A percentile compares a stretch with the other conserved stretches of the same genome.
Evolutionary conservation across 345 rosid species (phyloP).

Genomic region (Lumnitzera littorea): DNA sequence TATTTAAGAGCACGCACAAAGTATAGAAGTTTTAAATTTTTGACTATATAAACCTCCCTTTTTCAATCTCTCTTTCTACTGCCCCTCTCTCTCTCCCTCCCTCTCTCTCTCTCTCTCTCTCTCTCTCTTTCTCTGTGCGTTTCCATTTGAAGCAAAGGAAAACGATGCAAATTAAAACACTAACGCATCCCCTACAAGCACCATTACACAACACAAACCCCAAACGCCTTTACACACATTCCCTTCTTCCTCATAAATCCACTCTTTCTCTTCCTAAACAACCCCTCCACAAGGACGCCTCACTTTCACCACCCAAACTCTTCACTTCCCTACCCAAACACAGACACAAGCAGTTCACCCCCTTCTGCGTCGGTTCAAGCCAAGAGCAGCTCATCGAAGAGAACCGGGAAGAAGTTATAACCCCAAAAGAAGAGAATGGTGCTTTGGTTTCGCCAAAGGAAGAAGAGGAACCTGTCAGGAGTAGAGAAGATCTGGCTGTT

Average conservation of each 20-base stretch:
- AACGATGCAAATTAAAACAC: slow-evolving; percentile 24
- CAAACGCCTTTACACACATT: background rate
- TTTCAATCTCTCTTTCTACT: background rate
- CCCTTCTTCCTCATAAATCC: background rate
- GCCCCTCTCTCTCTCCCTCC: slow-evolving; percentile 1
- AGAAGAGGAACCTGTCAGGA: slow-evolving; percentile 7
- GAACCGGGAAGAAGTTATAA: background rate
- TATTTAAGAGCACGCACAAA: too few species aligned
- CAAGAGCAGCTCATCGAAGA: slow-evolving; percentile 1
- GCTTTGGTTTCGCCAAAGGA: background rate
- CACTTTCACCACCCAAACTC: background rate
- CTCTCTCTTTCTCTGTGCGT: background rate
- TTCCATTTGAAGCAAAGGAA: too few species aligned
- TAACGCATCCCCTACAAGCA: slow-evolving; percentile 8
- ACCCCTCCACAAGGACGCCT: background rate
- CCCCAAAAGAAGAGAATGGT: background rate
- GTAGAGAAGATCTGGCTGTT: slow-evolving; percentile 22
- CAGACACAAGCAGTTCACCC: background rate
- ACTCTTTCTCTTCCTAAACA: background rate
- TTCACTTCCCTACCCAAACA: slow-evolving; percentile 1
- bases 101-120: slow-evolving; percentile 4
- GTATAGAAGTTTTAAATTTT: too few species aligned
- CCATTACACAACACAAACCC: slow-evolving; percentile 9
- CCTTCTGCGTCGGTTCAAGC: slow-evolving; percentile 6
- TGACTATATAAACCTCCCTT: background rate